Evolutionary conservation across 345 rosid genomes (phyloP), one percentile per base, ranked within the genome.

Genomic region (Pistacia vera): DNA sequence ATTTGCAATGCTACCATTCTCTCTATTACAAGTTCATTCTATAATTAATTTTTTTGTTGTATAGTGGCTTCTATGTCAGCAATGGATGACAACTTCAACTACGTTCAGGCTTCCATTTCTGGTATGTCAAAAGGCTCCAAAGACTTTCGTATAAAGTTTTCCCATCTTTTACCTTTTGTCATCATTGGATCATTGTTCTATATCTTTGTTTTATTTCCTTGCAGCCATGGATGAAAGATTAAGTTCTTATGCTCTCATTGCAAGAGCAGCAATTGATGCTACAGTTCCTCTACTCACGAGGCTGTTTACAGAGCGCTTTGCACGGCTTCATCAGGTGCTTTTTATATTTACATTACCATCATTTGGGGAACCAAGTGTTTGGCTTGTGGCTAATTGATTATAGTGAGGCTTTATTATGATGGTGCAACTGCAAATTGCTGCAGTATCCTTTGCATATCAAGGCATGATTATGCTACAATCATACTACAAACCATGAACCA

Each of bases 181-280:
- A 8, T 64, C 25, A 7, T 38, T 9, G 36, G 30, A 71, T 51
- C 18, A 46, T 55, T 58, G 44, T 55, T 70, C 73, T 58, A 70
- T 33, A 30, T 74, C 11, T 72, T 76, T 25, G 51, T 78, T 73
- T 68, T 61, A 46, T 87, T 73, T 83, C 56, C 75, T 82, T 85
- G 79, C 92, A 96, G 99, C 95, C 52, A 96, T 96, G 99, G 95
- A 96, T 75, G 99, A 93, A 81, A 91, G 99, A 73, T 86, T 96
- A 80, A 89, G 88, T 77, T 93, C 98, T 60, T 96, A 96, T 89
- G 98, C 98, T 54, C 97, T 96, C 81, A 92, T 96, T 77, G 99
- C 93, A 57, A 90, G 99, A 89, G 97, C 94, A 66, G 87, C 98
- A 74, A 85, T 87, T 70, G 97, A 90, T 85, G 81, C 85, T 71